Base-by-base conservation (phyloP, 371 early-diverging fungal species). In the Mortierella sp. region DNA sequence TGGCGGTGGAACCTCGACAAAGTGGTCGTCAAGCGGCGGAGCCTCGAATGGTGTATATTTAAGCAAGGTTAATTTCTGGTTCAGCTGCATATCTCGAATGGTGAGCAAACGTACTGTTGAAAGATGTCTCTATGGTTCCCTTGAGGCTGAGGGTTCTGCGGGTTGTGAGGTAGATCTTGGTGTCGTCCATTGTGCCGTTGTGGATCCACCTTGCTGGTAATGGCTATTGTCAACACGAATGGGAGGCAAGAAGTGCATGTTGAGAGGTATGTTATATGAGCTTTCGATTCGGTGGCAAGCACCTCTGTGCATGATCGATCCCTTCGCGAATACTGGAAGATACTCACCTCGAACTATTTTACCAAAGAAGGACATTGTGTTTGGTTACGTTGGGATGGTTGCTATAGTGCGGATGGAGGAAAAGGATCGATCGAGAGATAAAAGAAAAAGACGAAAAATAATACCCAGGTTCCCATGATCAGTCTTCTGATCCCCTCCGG, bases 331-430 rank as follows among this genome's bases (percentile, higher is more conserved):
- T 31, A 11, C 26, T 26, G 57, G 31, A 31, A 16, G 31, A 34
- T 37, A 16, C 40, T 21, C 10, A 64, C 40, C 67, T 64, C 40
- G 67, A 8, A 21, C 67, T 8, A 64, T 34, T 21, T 76, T 76
- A 0, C 57, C 57, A 44, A 76, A 54, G 11, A 54, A 44, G 40
- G 48, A 40, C 76, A 75, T 75, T 28, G 21, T 59, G 34, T 64
- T 14, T 28, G 50, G 9, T 9, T 4, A 51, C 13, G 26, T 55
- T 26, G 31, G n/a, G 14, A 26, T 43, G 28, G 19, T 43, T 40
- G 14, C 5, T 40, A 21, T 3, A 16, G 34, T 6, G 34, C 14
- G 16, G 0, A 31, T 13, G 19, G 8, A 61, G 16, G 6, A 59
- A 59, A 19, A 53, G 53, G 37, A 37, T 54, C 0, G 24, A 24